Base-by-base conservation (phyloP, 352 stramenopile genomes). In the Pythium brachiatum region DNA sequence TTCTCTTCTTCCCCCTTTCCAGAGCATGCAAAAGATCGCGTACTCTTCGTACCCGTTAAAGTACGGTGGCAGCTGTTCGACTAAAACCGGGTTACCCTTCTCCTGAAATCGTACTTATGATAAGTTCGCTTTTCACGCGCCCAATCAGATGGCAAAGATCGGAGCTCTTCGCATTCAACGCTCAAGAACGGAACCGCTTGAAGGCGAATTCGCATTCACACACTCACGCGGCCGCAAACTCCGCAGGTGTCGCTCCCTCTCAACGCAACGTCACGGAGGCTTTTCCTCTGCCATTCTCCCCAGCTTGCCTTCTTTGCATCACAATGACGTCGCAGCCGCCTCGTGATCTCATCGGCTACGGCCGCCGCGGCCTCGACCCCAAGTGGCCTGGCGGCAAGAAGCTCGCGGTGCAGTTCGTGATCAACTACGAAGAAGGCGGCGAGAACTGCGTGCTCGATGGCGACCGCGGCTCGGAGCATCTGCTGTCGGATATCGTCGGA, bases 341-440 rank as follows among this genome's bases (percentile, higher is more conserved):
- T 43, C 86, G 92, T 21, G 84, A 98, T 58, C 64, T 98, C 7
- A 72, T 97, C 32, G 94, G 94, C 51, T 98, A 97, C 61, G 94
- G 86, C 18, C 71, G 68, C 23, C 70, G 64, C 3, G 81, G 86
- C 1, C 79, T 88, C 25, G 80, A 92, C 60, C 78, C 86, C 43
- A 76, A 90, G 68, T 86, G 95, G 93, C 90, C 93, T 38, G 61
- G 74, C 60, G 68, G 73, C 63, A 86, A 91, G 69, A 92, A 96
- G 66, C 73, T 98, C 43, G 94, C 94, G 31, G 59, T 90, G 41
- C 96, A 98, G 69, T 96, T 99, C 65, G 95, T 99, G 7, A 88
- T 99, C 62, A 99, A 99, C 78, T 99, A 98, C 74, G 94, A 99
- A 76, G 95, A 98, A 73, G 95, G 95, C 41, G 92, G 92, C 38